These are phyloP conservation scores for Hypoxylon fuscum DNA, from an alignment of 495 filamentous ascomycete genomes.

Conservation along the genomic window DNA sequence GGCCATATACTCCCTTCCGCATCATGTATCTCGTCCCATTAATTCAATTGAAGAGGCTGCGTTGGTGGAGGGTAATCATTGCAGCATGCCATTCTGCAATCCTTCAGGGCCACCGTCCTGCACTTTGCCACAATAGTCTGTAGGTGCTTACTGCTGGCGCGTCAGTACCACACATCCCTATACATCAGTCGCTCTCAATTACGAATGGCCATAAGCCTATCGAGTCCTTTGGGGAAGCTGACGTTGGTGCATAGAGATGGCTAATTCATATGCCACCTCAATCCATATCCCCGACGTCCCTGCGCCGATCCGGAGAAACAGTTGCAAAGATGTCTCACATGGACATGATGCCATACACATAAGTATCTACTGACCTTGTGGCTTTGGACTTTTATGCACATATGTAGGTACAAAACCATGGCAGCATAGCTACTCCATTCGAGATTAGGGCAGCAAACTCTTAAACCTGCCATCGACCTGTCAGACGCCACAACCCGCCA, in stretches of 20 bases:
- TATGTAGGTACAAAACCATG: no score
- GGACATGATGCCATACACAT: no score
- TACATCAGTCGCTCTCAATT: slow-evolving; percentile 8
- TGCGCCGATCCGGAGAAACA: slow-evolving; percentile 7
- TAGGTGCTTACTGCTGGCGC: slow-evolving; percentile 28
- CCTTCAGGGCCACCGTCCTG: slow-evolving; percentile 27
- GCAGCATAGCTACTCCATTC: background rate
- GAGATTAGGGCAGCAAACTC: background rate
- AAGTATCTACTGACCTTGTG: no score
- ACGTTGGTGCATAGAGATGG: background rate
- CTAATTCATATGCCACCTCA: background rate
- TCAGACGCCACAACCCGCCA: slow-evolving; percentile 15
- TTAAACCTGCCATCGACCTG: background rate
- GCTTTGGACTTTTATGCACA: no score
- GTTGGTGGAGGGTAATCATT: slow-evolving; percentile 15
- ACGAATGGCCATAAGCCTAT: background rate
- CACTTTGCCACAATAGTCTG: slow-evolving; percentile 25
- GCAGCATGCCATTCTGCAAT: slow-evolving; percentile 31
- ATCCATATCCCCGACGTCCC: no score
- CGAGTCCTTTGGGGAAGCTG: no score
- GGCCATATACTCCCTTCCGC: background rate
- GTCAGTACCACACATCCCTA: slow-evolving; percentile 5
- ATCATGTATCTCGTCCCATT: background rate
- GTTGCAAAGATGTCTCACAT: background rate
- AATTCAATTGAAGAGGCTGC: background rate